A percentile compares a stretch with the other conserved stretches of the same genome.
Conservation (phyloP, 345 rosid genomes). For the Brassica carinata region DNA sequence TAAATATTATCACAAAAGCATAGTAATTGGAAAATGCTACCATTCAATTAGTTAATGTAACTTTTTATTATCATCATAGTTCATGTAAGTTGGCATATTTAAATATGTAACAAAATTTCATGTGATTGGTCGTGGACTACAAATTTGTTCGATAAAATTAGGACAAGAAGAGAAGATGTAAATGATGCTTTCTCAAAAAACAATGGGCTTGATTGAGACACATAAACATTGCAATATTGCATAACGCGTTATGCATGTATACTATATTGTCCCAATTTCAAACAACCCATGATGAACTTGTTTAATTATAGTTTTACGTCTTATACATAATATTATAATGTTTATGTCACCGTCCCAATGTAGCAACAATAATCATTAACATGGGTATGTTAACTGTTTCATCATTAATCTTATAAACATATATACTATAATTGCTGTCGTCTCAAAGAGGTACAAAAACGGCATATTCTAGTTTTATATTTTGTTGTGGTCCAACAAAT, state of each 20-base stretch:
- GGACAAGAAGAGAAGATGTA: slow-evolving; percentile 18
- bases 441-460: slow-evolving; percentile 13
- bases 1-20: slow-evolving; percentile 1
- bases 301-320: background rate
- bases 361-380: slow-evolving; percentile 23
- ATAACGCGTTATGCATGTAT: slow-evolving; percentile 17
- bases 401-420: background rate
- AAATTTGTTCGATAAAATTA: slow-evolving; percentile 17
- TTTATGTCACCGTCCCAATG: slow-evolving; percentile 27
- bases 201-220: slow-evolving; percentile 26
- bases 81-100: slow-evolving; percentile 32
- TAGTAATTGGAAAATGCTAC: slow-evolving; percentile 5
- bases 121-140: slow-evolving; percentile 36
- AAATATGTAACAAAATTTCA: slow-evolving; percentile 3
- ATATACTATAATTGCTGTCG: background rate
- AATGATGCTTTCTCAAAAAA: slow-evolving; percentile 21
- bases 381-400: slow-evolving; percentile 29
- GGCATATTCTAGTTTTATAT: background rate
- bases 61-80: slow-evolving; percentile 16
- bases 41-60: slow-evolving; percentile 25
- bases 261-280: background rate
- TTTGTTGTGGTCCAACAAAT: background rate
- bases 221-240: slow-evolving; percentile 26
- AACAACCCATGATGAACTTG: slow-evolving; percentile 34
- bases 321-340: background rate